Percentiles rank a stretch among this genome's conserved stretches.
These are phyloP conservation scores for Penicillium janthinellum DNA, from an alignment of 2,329 filamentous ascomycete genomes.

Conservation along the genomic window DNA sequence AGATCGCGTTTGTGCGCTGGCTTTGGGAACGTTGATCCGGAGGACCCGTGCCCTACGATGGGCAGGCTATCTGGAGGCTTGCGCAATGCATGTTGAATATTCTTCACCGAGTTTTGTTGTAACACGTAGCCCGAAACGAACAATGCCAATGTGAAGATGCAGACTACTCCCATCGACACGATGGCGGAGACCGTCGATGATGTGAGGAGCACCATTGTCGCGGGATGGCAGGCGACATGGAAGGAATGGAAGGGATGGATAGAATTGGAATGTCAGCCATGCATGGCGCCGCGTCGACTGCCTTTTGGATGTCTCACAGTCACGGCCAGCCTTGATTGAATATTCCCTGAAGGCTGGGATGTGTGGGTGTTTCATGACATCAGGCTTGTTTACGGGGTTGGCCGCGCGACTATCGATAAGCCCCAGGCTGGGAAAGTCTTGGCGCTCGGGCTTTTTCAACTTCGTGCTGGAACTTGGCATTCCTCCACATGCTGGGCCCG, in stretches of 20 bases:
- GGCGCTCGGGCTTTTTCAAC: conserved; percentile 11
- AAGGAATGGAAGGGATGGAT: conserved; percentile 9
- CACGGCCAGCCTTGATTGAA: neutral
- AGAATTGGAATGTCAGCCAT: conserved; percentile 19
- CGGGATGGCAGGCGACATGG: conserved; percentile 19
- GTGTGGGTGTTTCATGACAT: conserved; percentile 25
- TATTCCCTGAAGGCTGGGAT: neutral
- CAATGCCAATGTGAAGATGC: conserved; percentile 76
- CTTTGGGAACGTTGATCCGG: conserved; percentile 27
- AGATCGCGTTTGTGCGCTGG: conserved; percentile 20
- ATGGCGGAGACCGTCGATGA: conserved; percentile 48
- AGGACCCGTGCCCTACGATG: conserved; percentile 13
- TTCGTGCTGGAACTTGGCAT: neutral
- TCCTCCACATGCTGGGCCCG: neutral
- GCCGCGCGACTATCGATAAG: conserved; percentile 45
- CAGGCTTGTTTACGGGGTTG: conserved; percentile 37
- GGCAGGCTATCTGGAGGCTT: conserved; percentile 24
- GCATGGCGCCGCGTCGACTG: conserved; percentile 3
- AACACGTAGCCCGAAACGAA: conserved; percentile 87
- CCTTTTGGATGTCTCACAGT: conserved; percentile 6
- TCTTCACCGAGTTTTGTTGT: conserved; percentile 80
- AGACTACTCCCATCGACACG: conserved; percentile 56
- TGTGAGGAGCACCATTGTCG: conserved; percentile 49
- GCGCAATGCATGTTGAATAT: conserved; percentile 71
- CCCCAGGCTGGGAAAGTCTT: conserved; percentile 24